Percentiles rank a stretch among this genome's conserved stretches.
phyloP scores from a whole-genome alignment of 192 early-diverging fungal species.

The Coemansia sp. region DNA sequence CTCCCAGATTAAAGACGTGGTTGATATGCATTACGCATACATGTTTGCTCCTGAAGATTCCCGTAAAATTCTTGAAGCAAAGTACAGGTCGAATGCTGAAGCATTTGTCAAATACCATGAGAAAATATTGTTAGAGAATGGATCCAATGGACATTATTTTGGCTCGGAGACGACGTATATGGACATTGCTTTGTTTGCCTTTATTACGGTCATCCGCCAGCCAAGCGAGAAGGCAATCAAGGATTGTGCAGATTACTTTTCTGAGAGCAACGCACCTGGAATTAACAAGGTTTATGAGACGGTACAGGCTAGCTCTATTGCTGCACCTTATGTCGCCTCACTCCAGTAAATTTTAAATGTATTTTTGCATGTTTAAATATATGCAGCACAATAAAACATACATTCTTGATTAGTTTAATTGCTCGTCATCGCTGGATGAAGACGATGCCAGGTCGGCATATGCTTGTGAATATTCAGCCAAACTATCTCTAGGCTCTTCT shows the following conservation, averaged over 20 bases:
- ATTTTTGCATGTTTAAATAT: neutral
- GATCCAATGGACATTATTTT: constrained; percentile 58
- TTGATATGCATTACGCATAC: neutral
- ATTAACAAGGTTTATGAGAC: constrained; percentile 5
- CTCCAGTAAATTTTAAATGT: neutral
- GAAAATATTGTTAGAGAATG: constrained; percentile 51
- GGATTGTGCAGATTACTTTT: neutral
- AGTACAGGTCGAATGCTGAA: constrained; percentile 14
- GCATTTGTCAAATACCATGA: constrained; percentile 44
- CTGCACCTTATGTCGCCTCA: neutral
- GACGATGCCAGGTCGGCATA: constrained; percentile 12
- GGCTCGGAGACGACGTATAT: constrained; percentile 42
- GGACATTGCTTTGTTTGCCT: constrained; percentile 21
- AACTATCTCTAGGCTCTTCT: neutral
- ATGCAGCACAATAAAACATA: neutral
- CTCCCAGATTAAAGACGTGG: constrained; percentile 18
- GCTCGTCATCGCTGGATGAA: constrained; percentile 11
- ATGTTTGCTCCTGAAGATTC: constrained; percentile 10
- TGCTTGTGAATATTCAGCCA: neutral
- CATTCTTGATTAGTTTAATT: neutral
- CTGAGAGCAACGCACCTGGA: neutral
- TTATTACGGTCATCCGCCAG: neutral
- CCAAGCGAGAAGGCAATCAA: neutral
- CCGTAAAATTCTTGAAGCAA: neutral
- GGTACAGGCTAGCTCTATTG: neutral